Percentiles rank a stretch among this genome's conserved stretches.
Conservation (phyloP, 768 basidiomycete species). For the Macrolepiota fuliginosa region DNA sequence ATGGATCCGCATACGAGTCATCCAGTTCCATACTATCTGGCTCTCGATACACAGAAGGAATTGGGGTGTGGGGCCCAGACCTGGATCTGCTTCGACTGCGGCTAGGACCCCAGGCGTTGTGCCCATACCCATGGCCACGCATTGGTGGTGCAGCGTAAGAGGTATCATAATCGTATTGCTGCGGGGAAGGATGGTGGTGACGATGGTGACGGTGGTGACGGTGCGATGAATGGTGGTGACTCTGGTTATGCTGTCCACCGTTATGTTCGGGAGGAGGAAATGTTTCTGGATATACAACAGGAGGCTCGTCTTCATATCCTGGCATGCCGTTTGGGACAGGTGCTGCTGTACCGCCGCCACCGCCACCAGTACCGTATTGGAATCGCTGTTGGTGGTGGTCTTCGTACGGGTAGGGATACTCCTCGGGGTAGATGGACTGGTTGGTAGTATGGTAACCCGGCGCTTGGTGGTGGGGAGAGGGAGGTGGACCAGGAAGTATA, state of each 20-base stretch:
- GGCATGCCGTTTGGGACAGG: neutral
- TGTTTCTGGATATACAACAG: neutral
- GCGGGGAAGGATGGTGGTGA: constrained; percentile 1
- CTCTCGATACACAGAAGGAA: constrained; percentile 33
- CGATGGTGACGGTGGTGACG: constrained; percentile 6
- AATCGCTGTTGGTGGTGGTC: constrained; percentile 10
- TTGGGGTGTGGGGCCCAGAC: constrained; percentile 29
- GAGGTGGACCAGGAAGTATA: constrained; percentile 6
- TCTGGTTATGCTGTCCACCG: neutral
- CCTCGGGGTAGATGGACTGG: constrained; percentile 1
- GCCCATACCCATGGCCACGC: neutral
- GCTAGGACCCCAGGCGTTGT: constrained; percentile 7
- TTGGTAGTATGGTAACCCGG: neutral
- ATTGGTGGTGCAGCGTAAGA: constrained; percentile 6
- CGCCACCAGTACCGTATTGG: neutral
- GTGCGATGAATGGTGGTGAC: constrained; percentile 1
- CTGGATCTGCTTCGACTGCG: constrained; percentile 11
- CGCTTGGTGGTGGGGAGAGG: neutral
- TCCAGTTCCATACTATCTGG: constrained; percentile 16
- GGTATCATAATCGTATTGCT: neutral
- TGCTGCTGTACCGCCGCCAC: neutral
- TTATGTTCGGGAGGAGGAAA: constrained; percentile 2
- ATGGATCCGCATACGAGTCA: constrained; percentile 4
- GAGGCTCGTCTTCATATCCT: neutral
- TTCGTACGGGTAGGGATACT: constrained; percentile 10